Conservation (phyloP, 768 basidiomycete genomes). For the Lactarius sp. region DNA sequence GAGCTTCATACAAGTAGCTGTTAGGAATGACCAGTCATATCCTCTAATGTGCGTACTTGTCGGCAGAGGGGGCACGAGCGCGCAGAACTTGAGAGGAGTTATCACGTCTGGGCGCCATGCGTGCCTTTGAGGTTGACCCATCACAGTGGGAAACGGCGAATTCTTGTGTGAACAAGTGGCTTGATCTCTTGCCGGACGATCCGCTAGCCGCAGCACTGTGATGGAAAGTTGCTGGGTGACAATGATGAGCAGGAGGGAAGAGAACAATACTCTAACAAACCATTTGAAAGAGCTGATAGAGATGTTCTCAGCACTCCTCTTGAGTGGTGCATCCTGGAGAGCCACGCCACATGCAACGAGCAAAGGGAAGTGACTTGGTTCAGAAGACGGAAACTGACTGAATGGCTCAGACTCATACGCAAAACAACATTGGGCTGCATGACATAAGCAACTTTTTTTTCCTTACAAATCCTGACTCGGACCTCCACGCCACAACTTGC, state of each 20-base stretch:
- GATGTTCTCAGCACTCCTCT: background rate
- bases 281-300: background rate
- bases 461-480: background rate
- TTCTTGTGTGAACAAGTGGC: background rate
- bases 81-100: conserved; percentile 15
- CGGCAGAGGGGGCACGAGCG: background rate
- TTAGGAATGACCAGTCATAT: background rate
- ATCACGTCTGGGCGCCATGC: background rate
- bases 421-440: background rate
- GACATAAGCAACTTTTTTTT: background rate
- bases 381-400: background rate
- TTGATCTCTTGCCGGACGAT: background rate
- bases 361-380: too few species aligned
- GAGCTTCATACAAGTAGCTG: background rate
- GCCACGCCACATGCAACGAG: background rate
- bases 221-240: background rate
- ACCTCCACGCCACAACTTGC: too few species aligned
- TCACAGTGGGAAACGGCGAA: background rate
- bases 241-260: background rate
- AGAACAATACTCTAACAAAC: background rate
- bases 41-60: conserved; percentile 11
- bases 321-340: conserved; percentile 4
- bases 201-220: background rate
- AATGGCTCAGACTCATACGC: background rate
- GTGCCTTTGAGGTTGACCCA: background rate